These are phyloP conservation scores for Mrakia gelida DNA, from an alignment of 768 basidiomycete genomes.

Conservation along the genomic window DNA sequence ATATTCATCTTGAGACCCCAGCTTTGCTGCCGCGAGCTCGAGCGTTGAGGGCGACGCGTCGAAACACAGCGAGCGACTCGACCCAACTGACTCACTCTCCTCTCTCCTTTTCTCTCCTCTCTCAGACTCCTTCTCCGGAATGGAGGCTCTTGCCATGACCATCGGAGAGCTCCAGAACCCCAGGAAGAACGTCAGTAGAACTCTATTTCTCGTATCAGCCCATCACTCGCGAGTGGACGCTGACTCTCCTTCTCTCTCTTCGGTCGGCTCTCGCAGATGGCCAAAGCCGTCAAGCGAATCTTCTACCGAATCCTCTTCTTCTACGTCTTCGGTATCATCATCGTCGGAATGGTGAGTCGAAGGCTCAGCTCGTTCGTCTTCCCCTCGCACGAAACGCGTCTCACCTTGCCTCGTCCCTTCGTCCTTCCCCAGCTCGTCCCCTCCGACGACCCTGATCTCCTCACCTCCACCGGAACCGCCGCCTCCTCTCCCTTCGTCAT, in stretches of 20 bases:
- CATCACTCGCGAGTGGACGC: too few relatives aligned
- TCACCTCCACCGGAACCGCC: slow-evolving; percentile 58
- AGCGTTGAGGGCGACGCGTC: not conserved
- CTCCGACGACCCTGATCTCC: slow-evolving; percentile 57
- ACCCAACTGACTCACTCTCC: not conserved
- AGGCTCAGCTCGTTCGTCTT: too few relatives aligned
- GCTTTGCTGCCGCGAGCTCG: too few relatives aligned
- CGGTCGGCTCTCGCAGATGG: slow-evolving; percentile 45
- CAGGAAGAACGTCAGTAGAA: slow-evolving; percentile 53
- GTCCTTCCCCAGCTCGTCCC: slow-evolving; percentile 53
- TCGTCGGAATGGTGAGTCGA: slow-evolving; percentile 52
- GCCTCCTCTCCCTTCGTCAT: slow-evolving; percentile 79
- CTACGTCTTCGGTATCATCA: slow-evolving; percentile 58
- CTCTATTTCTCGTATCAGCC: too few relatives aligned
- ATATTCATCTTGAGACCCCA: too few relatives aligned
- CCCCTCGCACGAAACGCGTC: too few relatives aligned
- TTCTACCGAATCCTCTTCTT: slow-evolving; percentile 76
- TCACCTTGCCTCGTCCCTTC: too few relatives aligned
- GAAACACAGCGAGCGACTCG: not conserved
- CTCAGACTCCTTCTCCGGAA: slow-evolving; percentile 66
- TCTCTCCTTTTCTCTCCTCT: not conserved
- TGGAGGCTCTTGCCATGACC: slow-evolving; percentile 64
- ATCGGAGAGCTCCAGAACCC: slow-evolving; percentile 77
- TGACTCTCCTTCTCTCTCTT: too few relatives aligned
- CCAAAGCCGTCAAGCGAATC: slow-evolving; percentile 68